phyloP scores from a whole-genome alignment of 2,329 filamentous ascomycete genomes.

The Phoma sp. region DNA sequence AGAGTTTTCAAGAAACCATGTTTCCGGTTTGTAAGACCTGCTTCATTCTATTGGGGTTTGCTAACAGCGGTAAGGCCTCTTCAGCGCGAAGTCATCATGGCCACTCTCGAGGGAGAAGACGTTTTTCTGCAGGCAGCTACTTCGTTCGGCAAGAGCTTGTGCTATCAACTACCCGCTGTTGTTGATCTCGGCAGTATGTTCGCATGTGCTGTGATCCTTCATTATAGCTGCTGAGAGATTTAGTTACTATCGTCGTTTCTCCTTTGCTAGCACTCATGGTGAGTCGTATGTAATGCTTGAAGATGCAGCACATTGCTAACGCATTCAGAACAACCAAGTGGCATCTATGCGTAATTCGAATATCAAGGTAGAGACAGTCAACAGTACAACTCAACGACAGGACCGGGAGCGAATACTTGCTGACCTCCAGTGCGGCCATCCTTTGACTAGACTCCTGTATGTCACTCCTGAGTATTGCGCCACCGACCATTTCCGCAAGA shows the following conservation, averaged over 20 bases:
- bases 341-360: conserved; percentile 74
- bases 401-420: conserved; percentile 74
- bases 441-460: conserved; percentile 81
- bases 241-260: conserved; percentile 88
- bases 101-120: conserved; percentile 82
- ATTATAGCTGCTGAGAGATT: conserved; percentile 20
- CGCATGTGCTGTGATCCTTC: no score
- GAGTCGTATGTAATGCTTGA: conserved; percentile 23
- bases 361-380: conserved; percentile 83
- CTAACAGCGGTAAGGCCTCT: conserved; percentile 64
- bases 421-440: conserved; percentile 88
- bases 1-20: conserved; percentile 73
- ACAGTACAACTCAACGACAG: conserved; percentile 73
- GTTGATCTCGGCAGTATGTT: conserved; percentile 81
- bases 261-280: conserved; percentile 90
- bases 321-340: conserved; percentile 82
- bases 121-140: conserved; percentile 92
- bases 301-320: background rate
- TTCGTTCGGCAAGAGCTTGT: conserved; percentile 90
- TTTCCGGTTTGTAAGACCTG: conserved; percentile 65
- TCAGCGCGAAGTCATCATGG: conserved; percentile 85
- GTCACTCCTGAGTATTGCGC: conserved; percentile 92
- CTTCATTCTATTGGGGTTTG: background rate
- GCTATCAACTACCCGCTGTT: conserved; percentile 89
- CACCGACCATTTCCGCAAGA: conserved; percentile 75